These are phyloP conservation scores for Ceriops zippeliana DNA, from an alignment of 345 rosid species.

Conservation along the genomic window DNA sequence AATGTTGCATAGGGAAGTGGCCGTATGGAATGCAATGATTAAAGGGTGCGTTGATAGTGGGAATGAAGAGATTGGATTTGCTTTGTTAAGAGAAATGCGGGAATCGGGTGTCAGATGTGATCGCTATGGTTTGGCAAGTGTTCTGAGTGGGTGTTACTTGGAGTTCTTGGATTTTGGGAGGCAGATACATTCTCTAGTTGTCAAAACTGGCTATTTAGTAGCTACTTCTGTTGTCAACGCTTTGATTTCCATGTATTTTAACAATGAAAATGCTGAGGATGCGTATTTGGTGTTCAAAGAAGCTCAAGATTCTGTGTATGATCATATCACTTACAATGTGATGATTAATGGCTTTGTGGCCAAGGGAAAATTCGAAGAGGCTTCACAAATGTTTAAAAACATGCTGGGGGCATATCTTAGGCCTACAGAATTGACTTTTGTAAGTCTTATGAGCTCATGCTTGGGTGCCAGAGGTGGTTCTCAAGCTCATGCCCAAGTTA, in stretches of 20 bases:
- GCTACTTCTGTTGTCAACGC: constrained; percentile 56
- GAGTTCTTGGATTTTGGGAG: constrained; percentile 44
- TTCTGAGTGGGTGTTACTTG: constrained; percentile 50
- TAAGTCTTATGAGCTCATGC: constrained; percentile 52
- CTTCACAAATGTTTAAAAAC: constrained; percentile 35
- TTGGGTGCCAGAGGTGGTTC: constrained; percentile 28
- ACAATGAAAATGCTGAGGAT: constrained; percentile 29
- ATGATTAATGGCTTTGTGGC: constrained; percentile 61
- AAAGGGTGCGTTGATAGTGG: constrained; percentile 63
- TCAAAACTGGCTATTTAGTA: constrained; percentile 47
- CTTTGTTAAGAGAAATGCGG: constrained; percentile 56
- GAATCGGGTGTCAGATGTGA: constrained; percentile 49
- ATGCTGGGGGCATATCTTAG: constrained; percentile 47
- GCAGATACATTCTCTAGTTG: constrained; percentile 60
- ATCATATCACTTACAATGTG: constrained; percentile 64
- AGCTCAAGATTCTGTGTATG: constrained; percentile 33
- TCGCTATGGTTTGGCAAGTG: constrained; percentile 61
- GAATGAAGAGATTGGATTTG: constrained; percentile 39
- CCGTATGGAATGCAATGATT: constrained; percentile 71
- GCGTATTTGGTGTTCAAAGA: constrained; percentile 49
- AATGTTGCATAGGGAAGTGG: constrained; percentile 45
- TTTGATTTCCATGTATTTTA: constrained; percentile 63
- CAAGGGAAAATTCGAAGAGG: constrained; percentile 39
- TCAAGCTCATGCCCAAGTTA: constrained; percentile 48
- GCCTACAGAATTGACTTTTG: constrained; percentile 60